Conservation (phyloP, 2,329 filamentous ascomycete species). For the Ramularia endophylla region DNA sequence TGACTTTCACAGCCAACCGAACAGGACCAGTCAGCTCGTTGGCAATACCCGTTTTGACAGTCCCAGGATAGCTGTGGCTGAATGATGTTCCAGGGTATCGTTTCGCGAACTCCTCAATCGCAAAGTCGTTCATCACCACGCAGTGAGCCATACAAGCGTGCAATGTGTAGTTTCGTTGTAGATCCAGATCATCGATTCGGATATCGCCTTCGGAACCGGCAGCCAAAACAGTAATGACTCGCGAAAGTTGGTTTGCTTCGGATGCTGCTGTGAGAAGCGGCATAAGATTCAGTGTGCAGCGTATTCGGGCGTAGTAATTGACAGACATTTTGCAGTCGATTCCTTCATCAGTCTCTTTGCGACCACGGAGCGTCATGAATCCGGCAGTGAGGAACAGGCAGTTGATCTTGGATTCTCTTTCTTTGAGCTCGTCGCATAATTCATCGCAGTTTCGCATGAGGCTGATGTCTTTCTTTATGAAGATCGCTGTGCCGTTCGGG, state of each 20-base stretch:
- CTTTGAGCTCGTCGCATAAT: slow-evolving; percentile 43
- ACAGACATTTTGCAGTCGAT: slow-evolving; percentile 49
- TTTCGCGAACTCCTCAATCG: slow-evolving; percentile 46
- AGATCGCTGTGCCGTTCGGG: slow-evolving; percentile 31
- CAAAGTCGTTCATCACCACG: slow-evolving; percentile 47
- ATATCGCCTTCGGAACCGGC: slow-evolving; percentile 49
- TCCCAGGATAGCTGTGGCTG: slow-evolving; percentile 44
- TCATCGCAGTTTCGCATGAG: slow-evolving; percentile 38
- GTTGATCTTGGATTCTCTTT: slow-evolving; percentile 49
- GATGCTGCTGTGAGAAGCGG: slow-evolving; percentile 46
- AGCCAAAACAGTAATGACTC: slow-evolving; percentile 52
- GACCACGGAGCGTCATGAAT: slow-evolving; percentile 39
- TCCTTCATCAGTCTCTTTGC: slow-evolving; percentile 51
- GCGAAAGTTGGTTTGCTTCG: slow-evolving; percentile 36
- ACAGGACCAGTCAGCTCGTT: slow-evolving; percentile 32
- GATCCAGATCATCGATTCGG: slow-evolving; percentile 42
- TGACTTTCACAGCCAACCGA: slow-evolving; percentile 29
- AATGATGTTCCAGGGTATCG: slow-evolving; percentile 44
- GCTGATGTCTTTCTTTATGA: slow-evolving; percentile 39
- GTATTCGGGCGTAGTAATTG: slow-evolving; percentile 53
- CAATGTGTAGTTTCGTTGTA: slow-evolving; percentile 34
- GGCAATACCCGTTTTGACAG: slow-evolving; percentile 42
- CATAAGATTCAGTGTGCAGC: slow-evolving; percentile 53
- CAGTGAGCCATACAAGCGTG: slow-evolving; percentile 35
- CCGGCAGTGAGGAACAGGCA: slow-evolving; percentile 51